Evolutionary conservation across 352 stramenopile genomes (phyloP), one percentile per base, ranked within the genome.

Genomic region (Thalassiosira oceanica): DNA sequence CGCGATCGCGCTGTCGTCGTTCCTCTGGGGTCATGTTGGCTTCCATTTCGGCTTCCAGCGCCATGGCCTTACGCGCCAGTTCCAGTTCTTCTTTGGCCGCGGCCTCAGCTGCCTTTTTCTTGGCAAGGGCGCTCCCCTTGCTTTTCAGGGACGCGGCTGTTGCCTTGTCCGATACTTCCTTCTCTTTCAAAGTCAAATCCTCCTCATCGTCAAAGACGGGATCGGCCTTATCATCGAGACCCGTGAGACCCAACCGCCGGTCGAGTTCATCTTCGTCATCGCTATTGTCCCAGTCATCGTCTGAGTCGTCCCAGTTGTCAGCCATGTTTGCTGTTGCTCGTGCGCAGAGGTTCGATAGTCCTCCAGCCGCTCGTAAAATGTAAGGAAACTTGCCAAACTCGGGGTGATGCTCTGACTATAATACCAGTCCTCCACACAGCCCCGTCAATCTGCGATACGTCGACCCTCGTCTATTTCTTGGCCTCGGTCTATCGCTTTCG

Each of bases 121-220:
- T 63, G 0, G 61, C 52, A 43, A 90, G 72, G 3, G 85, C 85
- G 6, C 79, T 86, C 54, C 85, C 85, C 64, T 90, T 92, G 36
- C 76, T 80, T 48, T 85, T 87, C 13, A 88, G 37, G n/a, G 71
- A 48, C 13, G 53, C 42, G 8, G 68, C 13, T 31, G 62, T 61
- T 11, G 46, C 41, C 37, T 73, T 74, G 31, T 83, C 80, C 11
- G 54, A 15, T 13, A 48, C 53, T n/a, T 64, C 65, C 57, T 88
- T 88, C 53, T 90, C 83, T 53, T 87, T 90, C 0, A 92, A 18
- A 4, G 81, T 78, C 24, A 92, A 60, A 64, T 92, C 85, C 54
- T 91, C 85, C 42, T 92, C 85, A 5, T 86, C 78, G 35, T 90
- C 83, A 44, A 88, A 78, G 63, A 86, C 88, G 11, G 55, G 68